These are phyloP conservation scores for Xerocomus minutiporus DNA, from an alignment of 1,284 basidiomycete genomes.

Conservation along the genomic window DNA sequence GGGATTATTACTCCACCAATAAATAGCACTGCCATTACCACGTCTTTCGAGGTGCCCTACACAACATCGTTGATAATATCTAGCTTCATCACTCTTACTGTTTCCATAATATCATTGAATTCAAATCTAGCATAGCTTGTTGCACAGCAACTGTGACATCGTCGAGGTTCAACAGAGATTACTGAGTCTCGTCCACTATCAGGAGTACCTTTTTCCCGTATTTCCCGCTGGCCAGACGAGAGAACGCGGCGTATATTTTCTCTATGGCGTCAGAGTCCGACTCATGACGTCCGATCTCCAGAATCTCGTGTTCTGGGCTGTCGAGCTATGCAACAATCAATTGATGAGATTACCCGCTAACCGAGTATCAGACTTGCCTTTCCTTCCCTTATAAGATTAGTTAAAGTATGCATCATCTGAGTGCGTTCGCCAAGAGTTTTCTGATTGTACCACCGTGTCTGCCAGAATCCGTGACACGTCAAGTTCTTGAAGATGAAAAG, in stretches of 20 bases:
- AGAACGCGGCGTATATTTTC: conserved; percentile 47
- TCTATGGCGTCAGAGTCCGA: conserved; percentile 51
- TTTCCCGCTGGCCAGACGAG: conserved; percentile 47
- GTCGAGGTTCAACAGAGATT: neutral
- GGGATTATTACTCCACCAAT: conserved; percentile 50
- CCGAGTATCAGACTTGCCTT: conserved; percentile 42
- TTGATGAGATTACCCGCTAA: neutral
- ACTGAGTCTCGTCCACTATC: conserved; percentile 41
- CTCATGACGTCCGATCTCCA: conserved; percentile 46
- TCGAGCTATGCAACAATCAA: conserved; percentile 43
- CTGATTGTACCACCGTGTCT: conserved; percentile 64
- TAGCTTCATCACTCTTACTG: neutral
- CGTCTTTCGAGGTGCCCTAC: neutral
- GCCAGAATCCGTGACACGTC: conserved; percentile 71
- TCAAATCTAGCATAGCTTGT: neutral
- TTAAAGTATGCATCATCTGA: conserved; percentile 48
- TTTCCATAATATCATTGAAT: neutral
- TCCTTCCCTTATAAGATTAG: conserved; percentile 47
- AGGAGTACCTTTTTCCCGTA: conserved; percentile 72
- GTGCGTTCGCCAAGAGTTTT: conserved; percentile 40
- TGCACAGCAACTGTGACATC: neutral
- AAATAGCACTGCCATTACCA: conserved; percentile 13
- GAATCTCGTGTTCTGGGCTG: conserved; percentile 63
- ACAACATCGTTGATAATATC: neutral
- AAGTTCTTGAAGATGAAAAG: conserved; percentile 81